Evolutionary conservation across 768 basidiomycete species (phyloP), one percentile per base, ranked within the genome.

Genomic region (Lactarius sanguifluus): DNA sequence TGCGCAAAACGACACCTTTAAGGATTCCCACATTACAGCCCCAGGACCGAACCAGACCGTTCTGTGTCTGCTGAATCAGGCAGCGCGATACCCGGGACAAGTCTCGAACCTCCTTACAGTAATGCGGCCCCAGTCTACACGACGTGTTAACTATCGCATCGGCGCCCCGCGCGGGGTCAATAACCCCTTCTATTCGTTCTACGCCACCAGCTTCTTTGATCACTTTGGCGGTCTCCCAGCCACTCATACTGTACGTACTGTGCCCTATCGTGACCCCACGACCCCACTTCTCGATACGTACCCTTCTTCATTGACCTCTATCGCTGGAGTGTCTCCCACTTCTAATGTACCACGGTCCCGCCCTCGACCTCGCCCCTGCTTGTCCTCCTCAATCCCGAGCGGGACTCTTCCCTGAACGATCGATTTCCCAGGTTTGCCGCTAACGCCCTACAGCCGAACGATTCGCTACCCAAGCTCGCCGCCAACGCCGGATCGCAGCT

Each of bases 1-100:
- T 4, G 77, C 88, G 0, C 89, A 91, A 72, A 73, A 81, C 61
- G 87, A 89, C 73, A 87, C 89, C 66, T 89, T 90, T 72, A 76
- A 78, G 50, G 80, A 83, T 70, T 85, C 79, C 1, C 85, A 86
- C 68, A 30, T 62, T 15, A 73, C 58, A 38, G 73, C 58, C 25
- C 52, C 66, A 18, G 47, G 61, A 18, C 54, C 66, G 18, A 60
- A 45, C 47, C 66, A 66, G 55, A 58, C 65, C 1, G 20, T 57
- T 10, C 32, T 62, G 15, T 56, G 56, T 12, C 20, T 30, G 15
- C 61, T 57, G 40, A 57, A 30, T 32, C 43, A 47, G 30, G 7
- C 55, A 10, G 55, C n/a, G 57, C 36, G 16, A 23, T 30, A 36
- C 52, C 36, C 59, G 1, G 32, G 50, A n/a, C 36, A 57, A 20